These are phyloP conservation scores for Cucurbita pepo DNA, from an alignment of 306 rosid species.

Conservation along the genomic window DNA sequence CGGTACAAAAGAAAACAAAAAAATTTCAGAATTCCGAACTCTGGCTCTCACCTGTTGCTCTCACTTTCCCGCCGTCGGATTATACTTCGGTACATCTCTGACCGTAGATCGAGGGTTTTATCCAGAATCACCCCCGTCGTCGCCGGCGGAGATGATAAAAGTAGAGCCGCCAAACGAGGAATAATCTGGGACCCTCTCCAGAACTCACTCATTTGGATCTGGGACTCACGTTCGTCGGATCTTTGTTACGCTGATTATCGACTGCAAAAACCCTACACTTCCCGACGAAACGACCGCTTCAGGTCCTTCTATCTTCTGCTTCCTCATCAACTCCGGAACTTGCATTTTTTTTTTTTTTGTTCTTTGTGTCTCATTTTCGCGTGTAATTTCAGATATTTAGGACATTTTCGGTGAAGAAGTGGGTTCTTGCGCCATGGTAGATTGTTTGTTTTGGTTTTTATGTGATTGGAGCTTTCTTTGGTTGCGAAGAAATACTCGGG, in stretches of 20 bases:
- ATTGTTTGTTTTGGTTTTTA: background rate
- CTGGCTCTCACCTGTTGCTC: background rate
- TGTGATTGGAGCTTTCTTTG: background rate
- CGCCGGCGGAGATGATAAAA: background rate
- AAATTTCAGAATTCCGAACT: background rate
- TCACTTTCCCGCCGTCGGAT: constrained; percentile 2
- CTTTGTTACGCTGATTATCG: background rate
- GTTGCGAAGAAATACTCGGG: background rate
- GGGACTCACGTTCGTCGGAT: background rate
- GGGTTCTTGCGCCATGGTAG: background rate
- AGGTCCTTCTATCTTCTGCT: background rate
- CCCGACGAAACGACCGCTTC: background rate
- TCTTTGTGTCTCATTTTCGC: background rate
- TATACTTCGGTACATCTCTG: background rate
- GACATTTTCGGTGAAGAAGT: background rate
- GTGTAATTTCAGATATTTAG: background rate
- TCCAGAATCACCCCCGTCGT: background rate
- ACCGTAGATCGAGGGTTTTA: constrained; percentile 5
- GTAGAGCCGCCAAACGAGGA: background rate
- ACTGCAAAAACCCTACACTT: background rate
- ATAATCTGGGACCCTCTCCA: background rate
- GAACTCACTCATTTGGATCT: constrained; percentile 1
- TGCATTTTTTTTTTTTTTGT: background rate
- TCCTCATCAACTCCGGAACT: background rate
- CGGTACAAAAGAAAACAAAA: background rate